phyloP scores from a whole-genome alignment of 1,284 basidiomycete genomes.

The Schizophyllum commune region DNA sequence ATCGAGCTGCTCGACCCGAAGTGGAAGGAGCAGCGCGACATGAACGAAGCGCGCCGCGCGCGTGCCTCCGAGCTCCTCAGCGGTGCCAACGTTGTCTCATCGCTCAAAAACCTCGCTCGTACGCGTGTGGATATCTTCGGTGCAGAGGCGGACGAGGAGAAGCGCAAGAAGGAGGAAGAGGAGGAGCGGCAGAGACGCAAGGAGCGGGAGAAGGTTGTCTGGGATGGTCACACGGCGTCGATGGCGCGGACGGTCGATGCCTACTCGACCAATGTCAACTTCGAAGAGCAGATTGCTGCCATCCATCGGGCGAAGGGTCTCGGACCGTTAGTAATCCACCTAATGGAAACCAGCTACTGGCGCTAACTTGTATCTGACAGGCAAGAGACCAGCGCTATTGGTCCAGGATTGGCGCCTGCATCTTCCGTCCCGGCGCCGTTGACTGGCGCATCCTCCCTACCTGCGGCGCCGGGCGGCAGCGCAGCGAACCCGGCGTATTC shows the following conservation, averaged over 20 bases:
- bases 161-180: conserved; percentile 78
- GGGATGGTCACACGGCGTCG: conserved; percentile 92
- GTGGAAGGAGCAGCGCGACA: conserved; percentile 93
- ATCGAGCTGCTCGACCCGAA: conserved; percentile 96
- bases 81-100: conserved; percentile 87
- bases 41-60: conserved; percentile 79
- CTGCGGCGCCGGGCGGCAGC: conserved; percentile 40
- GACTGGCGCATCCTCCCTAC: conserved; percentile 44
- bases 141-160: conserved; percentile 83
- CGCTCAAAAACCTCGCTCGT: conserved; percentile 83
- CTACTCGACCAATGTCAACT: conserved; percentile 84
- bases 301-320: conserved; percentile 87
- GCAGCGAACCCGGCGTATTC: conserved; percentile 49
- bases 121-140: conserved; percentile 95
- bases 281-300: conserved; percentile 93
- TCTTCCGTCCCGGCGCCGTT: conserved; percentile 54
- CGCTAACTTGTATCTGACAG: conserved; percentile 24
- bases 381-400: conserved; percentile 67
- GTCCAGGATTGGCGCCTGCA: conserved; percentile 77
- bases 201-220: conserved; percentile 87
- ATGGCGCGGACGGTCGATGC: conserved; percentile 85
- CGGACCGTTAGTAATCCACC: conserved; percentile 47
- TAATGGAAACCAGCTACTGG: too few species aligned
- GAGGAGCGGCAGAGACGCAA: conserved; percentile 70
- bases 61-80: conserved; percentile 85